Evolutionary conservation across 306 rosid genomes (phyloP).

Genomic region (Lathyrus tuberosus): DNA sequence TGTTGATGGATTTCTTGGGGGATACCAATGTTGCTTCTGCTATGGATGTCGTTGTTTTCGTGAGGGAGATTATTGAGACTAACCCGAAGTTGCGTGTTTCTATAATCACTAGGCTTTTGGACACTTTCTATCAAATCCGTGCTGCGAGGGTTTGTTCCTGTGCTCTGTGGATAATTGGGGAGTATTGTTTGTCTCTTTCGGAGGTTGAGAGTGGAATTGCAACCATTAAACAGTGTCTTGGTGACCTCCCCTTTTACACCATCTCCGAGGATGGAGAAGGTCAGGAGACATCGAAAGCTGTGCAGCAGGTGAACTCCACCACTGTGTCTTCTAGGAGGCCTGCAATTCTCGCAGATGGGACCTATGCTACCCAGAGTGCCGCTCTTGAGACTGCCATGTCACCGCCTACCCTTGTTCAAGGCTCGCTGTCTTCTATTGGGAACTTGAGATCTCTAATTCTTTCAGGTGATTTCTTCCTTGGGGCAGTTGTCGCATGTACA

Average conservation of each 20-base stretch:
- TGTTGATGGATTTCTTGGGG: slow-evolving; percentile 97
- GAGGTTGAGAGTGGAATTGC: slow-evolving; percentile 88
- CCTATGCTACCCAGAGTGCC: slow-evolving; percentile 99
- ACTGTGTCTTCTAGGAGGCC: slow-evolving; percentile 92
- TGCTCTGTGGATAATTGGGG: slow-evolving; percentile 98
- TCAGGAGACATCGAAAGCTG: slow-evolving; percentile 61
- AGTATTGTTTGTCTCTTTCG: slow-evolving; percentile 84
- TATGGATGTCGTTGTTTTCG: slow-evolving; percentile 89
- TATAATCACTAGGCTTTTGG: slow-evolving; percentile 84
- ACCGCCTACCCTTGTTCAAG: slow-evolving; percentile 81
- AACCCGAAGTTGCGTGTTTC: slow-evolving; percentile 91
- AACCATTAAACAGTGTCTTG: slow-evolving; percentile 85
- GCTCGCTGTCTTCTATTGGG: slow-evolving; percentile 72
- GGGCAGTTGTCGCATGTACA: slow-evolving; percentile 86
- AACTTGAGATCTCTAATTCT: slow-evolving; percentile 93
- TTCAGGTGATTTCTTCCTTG: slow-evolving; percentile 92
- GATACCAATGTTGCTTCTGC: slow-evolving; percentile 91
- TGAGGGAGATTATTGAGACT: slow-evolving; percentile 93
- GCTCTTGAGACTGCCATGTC: slow-evolving; percentile 91
- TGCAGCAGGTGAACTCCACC: slow-evolving; percentile 63
- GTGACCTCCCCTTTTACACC: slow-evolving; percentile 89
- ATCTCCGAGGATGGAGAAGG: slow-evolving; percentile 76
- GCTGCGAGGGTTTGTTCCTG: slow-evolving; percentile 90
- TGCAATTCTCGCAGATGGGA: slow-evolving; percentile 92
- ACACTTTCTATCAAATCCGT: slow-evolving; percentile 91